Evolutionary conservation across 352 stramenopile genomes (phyloP), one percentile per base, ranked within the genome.

Genomic region (Phytophthora tubulina): DNA sequence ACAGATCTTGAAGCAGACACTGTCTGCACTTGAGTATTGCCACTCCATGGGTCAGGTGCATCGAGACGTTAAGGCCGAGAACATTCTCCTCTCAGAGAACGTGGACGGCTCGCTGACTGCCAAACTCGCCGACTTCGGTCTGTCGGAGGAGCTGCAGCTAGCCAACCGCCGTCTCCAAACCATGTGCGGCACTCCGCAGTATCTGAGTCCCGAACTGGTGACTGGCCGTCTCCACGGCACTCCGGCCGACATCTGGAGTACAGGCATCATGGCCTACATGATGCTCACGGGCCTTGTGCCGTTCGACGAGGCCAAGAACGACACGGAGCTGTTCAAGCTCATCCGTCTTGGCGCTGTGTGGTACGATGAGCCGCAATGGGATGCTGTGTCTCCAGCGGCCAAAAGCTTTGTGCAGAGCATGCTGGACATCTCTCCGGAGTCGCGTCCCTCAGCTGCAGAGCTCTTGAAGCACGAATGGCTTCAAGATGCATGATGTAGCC

Each of bases 211-310:
- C 1, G 97, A 99, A 81, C 97, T 99, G 76, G 82, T 99, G 9
- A 90, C 94, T 50, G 91, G 95, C 0, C 83, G 90, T 10, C 76
- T 87, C 10, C 98, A 99, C 68, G 94, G 92, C 63, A 94, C 89
- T 33, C 92, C 98, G 55, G 88, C 93, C 0, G 96, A 99, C 78
- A 97, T 99, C 71, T 99, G 96, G 96, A 96, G 82, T 73, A 76
- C 98, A 6, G 97, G 97, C 27, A 97, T 99, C 53, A 93, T 99
- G 70, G 82, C 96, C 11, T 99, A 99, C 88, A 95, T 95, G 80
- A 82, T 97, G 67, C 66, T 93, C 31, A 89, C 75, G 36, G 85
- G 85, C 13, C 38, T 79, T 15, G 76, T 89, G 61, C 85, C 85
- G 15, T 93, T 93, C 41, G 64, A 88, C 31, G 65, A 89, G 51